Percentiles rank a stretch among this genome's conserved stretches.
Conservation (phyloP, 179 eudicot species). For the Spergularia azorica region DNA sequence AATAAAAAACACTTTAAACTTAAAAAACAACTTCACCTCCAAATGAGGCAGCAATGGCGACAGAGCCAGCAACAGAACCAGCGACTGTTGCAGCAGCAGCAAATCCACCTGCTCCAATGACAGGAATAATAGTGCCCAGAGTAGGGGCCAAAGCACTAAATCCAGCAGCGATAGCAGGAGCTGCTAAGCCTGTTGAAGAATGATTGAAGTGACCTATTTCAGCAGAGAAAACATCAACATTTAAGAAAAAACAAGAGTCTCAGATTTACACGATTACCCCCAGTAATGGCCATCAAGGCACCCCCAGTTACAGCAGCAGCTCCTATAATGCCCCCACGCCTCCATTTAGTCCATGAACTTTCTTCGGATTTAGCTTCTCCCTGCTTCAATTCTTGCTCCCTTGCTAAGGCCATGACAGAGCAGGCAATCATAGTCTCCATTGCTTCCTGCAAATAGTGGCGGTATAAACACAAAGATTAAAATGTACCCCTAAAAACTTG, state of each 20-base stretch:
- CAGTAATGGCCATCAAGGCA: slow-evolving; percentile 91
- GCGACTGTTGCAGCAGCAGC: slow-evolving; percentile 98
- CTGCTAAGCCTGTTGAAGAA: slow-evolving; percentile 80
- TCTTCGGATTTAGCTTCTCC: slow-evolving; percentile 49
- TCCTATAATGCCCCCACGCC: slow-evolving; percentile 93
- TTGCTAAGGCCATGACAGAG: slow-evolving; percentile 90
- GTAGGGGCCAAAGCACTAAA: slow-evolving; percentile 97
- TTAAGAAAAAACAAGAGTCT: background rate
- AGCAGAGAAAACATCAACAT: background rate
- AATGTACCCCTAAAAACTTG: background rate
- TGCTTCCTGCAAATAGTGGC: slow-evolving; percentile 62
- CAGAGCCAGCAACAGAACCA: slow-evolving; percentile 95
- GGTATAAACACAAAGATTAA: background rate
- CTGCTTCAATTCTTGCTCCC: slow-evolving; percentile 58
- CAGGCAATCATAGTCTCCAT: slow-evolving; percentile 84
- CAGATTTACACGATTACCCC: slow-evolving; percentile 46
- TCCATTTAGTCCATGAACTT: slow-evolving; percentile 79
- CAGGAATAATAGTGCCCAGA: slow-evolving; percentile 83
- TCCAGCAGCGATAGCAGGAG: slow-evolving; percentile 99
- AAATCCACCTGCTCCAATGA: slow-evolving; percentile 94
- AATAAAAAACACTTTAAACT: background rate
- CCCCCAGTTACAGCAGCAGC: slow-evolving; percentile 99
- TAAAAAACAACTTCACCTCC: slow-evolving; percentile 55
- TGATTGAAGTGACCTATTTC: slow-evolving; percentile 13
- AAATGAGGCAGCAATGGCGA: slow-evolving; percentile 99